Percentiles rank a stretch among this genome's conserved stretches.
phyloP scores from a whole-genome alignment of 116 monocot genomes.

The Phalaenopsis hybrid region DNA sequence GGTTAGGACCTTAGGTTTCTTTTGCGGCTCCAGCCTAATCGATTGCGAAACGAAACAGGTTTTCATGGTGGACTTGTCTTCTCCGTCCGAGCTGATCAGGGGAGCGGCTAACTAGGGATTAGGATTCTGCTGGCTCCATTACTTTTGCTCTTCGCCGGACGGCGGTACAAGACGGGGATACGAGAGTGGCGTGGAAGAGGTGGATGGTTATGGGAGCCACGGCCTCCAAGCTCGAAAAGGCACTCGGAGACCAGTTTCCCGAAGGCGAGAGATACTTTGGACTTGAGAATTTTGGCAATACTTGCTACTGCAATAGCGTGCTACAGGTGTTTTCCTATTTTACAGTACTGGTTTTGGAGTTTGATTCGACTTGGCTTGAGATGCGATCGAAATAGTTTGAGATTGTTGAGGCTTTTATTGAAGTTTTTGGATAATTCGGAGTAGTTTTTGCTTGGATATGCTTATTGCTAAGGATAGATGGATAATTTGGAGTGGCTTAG shows the following conservation, averaged over 20 bases:
- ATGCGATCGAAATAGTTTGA: slow-evolving; percentile 1
- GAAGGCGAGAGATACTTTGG: slow-evolving; percentile 96
- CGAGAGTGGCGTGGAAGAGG: slow-evolving; percentile 20
- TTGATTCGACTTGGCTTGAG: not conserved
- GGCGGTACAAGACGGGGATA: not conserved
- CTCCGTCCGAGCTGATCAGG: slow-evolving; percentile 4
- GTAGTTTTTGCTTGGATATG: not conserved
- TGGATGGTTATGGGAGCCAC: slow-evolving; percentile 78
- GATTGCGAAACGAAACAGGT: not conserved
- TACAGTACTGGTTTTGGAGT: not conserved
- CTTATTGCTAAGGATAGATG: not conserved
- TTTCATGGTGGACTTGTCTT: not conserved
- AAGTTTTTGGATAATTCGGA: not conserved
- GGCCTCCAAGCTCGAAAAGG: slow-evolving; percentile 95
- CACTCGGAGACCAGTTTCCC: slow-evolving; percentile 93
- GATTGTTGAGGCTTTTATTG: not conserved
- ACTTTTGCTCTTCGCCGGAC: not conserved
- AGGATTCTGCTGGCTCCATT: not conserved
- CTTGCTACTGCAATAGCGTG: slow-evolving; percentile 97
- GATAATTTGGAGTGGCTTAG: not conserved
- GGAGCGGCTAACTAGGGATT: not conserved
- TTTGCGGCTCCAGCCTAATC: not conserved
- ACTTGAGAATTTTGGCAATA: slow-evolving; percentile 95
- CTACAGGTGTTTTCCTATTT: slow-evolving; percentile 46
- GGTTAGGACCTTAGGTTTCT: not conserved